Percentiles rank a stretch among this genome's conserved stretches.
Evolutionary conservation across 768 basidiomycete species (phyloP).

Genomic region (Neoboletus subvelutipes): DNA sequence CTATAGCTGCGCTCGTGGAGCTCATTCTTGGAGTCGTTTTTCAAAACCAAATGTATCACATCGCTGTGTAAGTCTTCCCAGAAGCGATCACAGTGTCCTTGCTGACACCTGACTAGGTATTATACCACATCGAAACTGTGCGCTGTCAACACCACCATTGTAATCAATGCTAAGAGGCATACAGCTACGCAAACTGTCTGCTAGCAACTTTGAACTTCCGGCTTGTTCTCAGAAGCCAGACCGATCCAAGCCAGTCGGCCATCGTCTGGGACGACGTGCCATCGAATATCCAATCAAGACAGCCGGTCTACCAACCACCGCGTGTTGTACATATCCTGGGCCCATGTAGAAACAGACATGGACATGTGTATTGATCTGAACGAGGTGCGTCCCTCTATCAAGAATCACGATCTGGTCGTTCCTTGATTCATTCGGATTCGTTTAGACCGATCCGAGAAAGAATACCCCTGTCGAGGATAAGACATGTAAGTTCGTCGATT

Average conservation of each 20-base stretch:
- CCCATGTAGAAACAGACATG: not conserved
- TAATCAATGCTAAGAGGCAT: not conserved
- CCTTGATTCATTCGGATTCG: not conserved
- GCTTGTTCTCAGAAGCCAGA: conserved; percentile 2
- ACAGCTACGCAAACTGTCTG: conserved; percentile 12
- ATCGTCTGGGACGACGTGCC: conserved; percentile 1
- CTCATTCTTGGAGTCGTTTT: conserved; percentile 6
- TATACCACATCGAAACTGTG: conserved; percentile 17
- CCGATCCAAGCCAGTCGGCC: not conserved
- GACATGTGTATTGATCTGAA: not conserved
- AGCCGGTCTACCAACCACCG: no score
- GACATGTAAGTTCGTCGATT: not conserved
- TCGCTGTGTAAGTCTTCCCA: conserved; percentile 17
- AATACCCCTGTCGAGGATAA: not conserved
- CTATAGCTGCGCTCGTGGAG: conserved; percentile 17
- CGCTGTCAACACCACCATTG: not conserved
- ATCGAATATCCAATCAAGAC: not conserved
- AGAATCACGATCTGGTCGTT: not conserved
- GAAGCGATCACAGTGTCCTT: not conserved
- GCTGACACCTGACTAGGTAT: conserved; percentile 1
- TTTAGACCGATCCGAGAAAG: not conserved
- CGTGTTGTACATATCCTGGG: not conserved
- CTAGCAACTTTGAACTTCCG: conserved; percentile 20
- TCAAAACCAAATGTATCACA: not conserved
- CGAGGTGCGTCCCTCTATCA: not conserved